Evolutionary conservation across 345 rosid species (phyloP).

Genomic region (Laguncularia racemosa): DNA sequence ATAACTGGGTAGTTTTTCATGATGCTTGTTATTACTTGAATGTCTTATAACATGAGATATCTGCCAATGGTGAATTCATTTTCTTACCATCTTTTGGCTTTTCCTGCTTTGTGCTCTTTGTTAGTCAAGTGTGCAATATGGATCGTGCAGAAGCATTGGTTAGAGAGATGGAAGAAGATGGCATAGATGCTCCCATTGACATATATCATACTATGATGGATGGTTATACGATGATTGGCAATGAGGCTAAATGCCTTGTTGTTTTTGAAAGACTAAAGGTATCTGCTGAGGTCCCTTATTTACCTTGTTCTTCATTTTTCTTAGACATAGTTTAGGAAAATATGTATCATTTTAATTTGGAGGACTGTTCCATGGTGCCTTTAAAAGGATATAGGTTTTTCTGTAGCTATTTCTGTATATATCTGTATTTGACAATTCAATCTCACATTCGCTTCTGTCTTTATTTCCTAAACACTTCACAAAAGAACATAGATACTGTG

Average conservation of each 20-base stretch:
- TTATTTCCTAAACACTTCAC: too few relatives aligned
- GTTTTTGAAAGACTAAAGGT: slow-evolving; percentile 94
- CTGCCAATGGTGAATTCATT: neutral
- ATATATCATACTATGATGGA: slow-evolving; percentile 98
- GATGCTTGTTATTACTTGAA: too few relatives aligned
- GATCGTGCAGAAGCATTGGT: slow-evolving; percentile 78
- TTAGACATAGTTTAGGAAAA: neutral
- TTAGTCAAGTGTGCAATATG: slow-evolving; percentile 76
- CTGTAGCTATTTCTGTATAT: too few relatives aligned
- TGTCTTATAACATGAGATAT: too few relatives aligned
- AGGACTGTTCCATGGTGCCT: too few relatives aligned
- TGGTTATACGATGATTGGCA: slow-evolving; percentile 75
- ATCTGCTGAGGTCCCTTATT: neutral
- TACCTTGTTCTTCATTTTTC: neutral
- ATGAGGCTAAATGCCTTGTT: slow-evolving; percentile 77
- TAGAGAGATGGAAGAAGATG: slow-evolving; percentile 96
- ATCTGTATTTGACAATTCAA: too few relatives aligned
- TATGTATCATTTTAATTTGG: too few relatives aligned
- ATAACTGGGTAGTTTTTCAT: too few relatives aligned
- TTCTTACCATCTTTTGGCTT: slow-evolving; percentile 3
- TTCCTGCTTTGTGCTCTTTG: slow-evolving; percentile 6
- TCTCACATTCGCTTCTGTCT: too few relatives aligned
- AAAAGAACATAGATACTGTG: too few relatives aligned
- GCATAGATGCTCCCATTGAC: slow-evolving; percentile 86
- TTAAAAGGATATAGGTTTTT: too few relatives aligned